Conservation (phyloP, 2,329 filamentous ascomycete genomes). For the Ascomycota sp. region DNA sequence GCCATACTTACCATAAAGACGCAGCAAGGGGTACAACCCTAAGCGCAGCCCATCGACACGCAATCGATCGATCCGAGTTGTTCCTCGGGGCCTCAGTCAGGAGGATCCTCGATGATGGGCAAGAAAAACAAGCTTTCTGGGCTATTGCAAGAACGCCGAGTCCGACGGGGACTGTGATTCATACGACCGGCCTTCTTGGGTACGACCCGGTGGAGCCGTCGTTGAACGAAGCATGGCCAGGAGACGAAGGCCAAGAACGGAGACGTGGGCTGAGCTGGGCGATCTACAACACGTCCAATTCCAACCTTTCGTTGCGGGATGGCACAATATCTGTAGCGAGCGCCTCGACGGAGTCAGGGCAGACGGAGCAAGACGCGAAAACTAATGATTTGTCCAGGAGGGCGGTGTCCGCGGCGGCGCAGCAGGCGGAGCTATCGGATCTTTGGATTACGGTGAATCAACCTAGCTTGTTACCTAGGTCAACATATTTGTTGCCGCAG, state of each 20-base stretch:
- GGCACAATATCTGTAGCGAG: slow-evolving; percentile 7
- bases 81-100: no score
- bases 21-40: no score
- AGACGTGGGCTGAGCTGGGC: slow-evolving; percentile 3
- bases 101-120: no score
- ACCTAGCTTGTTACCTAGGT: slow-evolving; percentile 9
- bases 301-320: slow-evolving; percentile 4
- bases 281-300: slow-evolving; percentile 6
- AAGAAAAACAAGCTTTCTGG: no score
- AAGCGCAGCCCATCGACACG: no score
- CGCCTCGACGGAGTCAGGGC: slow-evolving; percentile 7
- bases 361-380: slow-evolving; percentile 5
- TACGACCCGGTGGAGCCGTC: no score
- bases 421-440: slow-evolving; percentile 1
- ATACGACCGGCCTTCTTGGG: no score
- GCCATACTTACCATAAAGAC: no score
- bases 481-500: slow-evolving; percentile 5
- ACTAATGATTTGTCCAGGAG: slow-evolving; percentile 11
- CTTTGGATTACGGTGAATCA: neutral
- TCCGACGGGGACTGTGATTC: no score
- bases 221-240: no score
- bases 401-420: slow-evolving; percentile 3
- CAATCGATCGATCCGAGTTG: no score
- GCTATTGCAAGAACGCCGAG: no score
- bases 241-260: neutral